These are phyloP conservation scores for Triticum aestivum DNA, from an alignment of 176 grass and related monocot genomes.

Conservation along the genomic window IWGSC_CS_RefSeq_v2.1 NC_057808.1:561415885-561416384, in stretches of 20 bases:
- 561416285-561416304: background rate
- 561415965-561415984: conserved; percentile 16
- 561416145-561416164: background rate
- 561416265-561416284: background rate
- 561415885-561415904: conserved; percentile 34
- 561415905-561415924: conserved; percentile 28
- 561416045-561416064: background rate
- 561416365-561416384: background rate
- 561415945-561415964: conserved; percentile 19
- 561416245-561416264: conserved; percentile 20
- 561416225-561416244: conserved; percentile 44
- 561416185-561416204: conserved; percentile 11
- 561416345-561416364: background rate
- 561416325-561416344: background rate
- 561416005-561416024: conserved; percentile 2
- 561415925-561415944: conserved; percentile 36
- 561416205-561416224: conserved; percentile 54
- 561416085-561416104: background rate
- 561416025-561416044: conserved; percentile 3
- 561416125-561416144: background rate
- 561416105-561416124: background rate
- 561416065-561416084: background rate
- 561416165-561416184: background rate
- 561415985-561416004: background rate
- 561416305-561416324: background rate